Evolutionary conservation across 1,284 basidiomycete species (phyloP), one percentile per base, ranked within the genome.

Genomic region (Phellinidium pouzarii): DNA sequence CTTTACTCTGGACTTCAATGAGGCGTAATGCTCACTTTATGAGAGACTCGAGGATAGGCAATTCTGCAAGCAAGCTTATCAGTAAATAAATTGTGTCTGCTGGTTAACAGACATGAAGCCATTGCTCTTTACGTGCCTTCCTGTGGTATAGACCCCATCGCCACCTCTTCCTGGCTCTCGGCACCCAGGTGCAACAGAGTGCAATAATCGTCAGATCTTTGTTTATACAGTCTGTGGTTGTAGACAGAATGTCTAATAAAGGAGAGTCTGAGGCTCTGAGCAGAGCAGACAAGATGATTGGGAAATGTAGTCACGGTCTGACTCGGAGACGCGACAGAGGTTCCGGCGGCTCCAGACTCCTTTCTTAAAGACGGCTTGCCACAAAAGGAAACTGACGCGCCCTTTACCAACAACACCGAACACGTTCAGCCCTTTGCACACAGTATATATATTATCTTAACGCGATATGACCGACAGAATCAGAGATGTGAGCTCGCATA

Each of bases 11-110:
- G 20, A 38, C 27, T 41, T 51, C 50, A 27, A 54, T n/a, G n/a
- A n/a, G n/a, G n/a, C n/a, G 48, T 56, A 49, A 48, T n/a, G 49
- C 78, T 54, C 61, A 93, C 91, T 90, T 91, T 70, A 98, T 94
- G 60, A 99, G 81, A 23, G 89, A 79, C 75, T 98, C 95, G 64
- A 99, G 85, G 67, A 99, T 94, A 55, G 92, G 87, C 59, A 95
- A 77, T 76, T 98, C 86, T 89, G 64, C 54, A 54, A 51, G 59
- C 66, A 54, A 52, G 60, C 53, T 54, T 53, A 49, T 59, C 56
- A 64, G 62, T 62, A 58, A 62, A 58, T 56, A 27, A 53, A 51
- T 49, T 36, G 26, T 25, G 41, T 20, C 2, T 34, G 29, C 14
- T 34, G 31, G 31, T 38, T 27, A 20, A 26, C 4, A 27, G 11